Percentiles rank a stretch among this genome's conserved stretches.
phyloP scores from a whole-genome alignment of 495 filamentous ascomycete species.

The Hypoxylon intermedium region DNA sequence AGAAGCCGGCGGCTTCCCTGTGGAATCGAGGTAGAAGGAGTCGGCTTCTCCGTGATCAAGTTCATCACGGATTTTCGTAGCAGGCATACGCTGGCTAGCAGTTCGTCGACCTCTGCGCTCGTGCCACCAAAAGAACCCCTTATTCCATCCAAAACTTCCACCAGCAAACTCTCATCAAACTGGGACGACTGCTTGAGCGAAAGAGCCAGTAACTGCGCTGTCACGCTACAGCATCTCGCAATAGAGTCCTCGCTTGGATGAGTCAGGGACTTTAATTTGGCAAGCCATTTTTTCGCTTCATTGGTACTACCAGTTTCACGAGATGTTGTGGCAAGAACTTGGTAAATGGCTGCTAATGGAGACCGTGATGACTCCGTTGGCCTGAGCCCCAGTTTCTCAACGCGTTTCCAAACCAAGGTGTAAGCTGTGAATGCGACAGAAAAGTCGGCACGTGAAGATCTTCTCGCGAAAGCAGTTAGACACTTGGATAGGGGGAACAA shows the following conservation, averaged over 20 bases:
- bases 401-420: constrained; percentile 38
- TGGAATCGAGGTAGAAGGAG: constrained; percentile 1
- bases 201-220: constrained; percentile 54
- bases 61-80: constrained; percentile 67
- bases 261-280: constrained; percentile 45
- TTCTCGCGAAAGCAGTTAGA: constrained; percentile 65
- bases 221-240: constrained; percentile 51
- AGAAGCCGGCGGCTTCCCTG: constrained; percentile 41
- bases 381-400: constrained; percentile 35
- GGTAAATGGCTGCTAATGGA: constrained; percentile 48
- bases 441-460: constrained; percentile 50
- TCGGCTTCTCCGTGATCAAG: constrained; percentile 48
- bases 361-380: constrained; percentile 40
- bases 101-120: constrained; percentile 69
- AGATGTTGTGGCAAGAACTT: constrained; percentile 49
- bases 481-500: constrained; percentile 72
- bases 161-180: constrained; percentile 48
- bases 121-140: constrained; percentile 69
- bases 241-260: constrained; percentile 49
- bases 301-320: constrained; percentile 52
- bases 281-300: constrained; percentile 59
- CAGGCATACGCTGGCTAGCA: constrained; percentile 68
- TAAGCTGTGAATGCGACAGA: constrained; percentile 33
- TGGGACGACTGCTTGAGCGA: constrained; percentile 47
- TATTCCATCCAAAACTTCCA: constrained; percentile 59